Evolutionary conservation across 257 asterid genomes (phyloP), one percentile per base, ranked within the genome.

Genomic region (Asclepias syriaca): DNA sequence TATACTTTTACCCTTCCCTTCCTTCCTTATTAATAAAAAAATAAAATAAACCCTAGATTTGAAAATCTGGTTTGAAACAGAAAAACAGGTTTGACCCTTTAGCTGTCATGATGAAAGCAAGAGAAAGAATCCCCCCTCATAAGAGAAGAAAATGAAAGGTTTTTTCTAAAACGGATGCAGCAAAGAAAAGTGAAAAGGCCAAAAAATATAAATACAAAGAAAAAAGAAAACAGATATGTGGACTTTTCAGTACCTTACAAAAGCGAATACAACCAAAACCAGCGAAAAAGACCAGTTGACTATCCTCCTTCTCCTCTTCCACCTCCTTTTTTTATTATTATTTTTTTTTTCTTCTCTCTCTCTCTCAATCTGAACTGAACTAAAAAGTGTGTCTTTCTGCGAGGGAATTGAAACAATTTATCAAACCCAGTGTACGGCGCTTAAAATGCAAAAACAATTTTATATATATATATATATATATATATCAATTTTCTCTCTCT

Each of bases 211-310:
- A 72, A 66, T 21, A 7, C 0, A 7, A 2, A 71, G 27, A 12
- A 19, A 69, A 60, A 27, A 39, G 65, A 60, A 39, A 10, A 37
- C 12, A 0, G 22, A 72, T 24, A 72, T 43, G 76, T 69, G 74
- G 85, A 81, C 88, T 83, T 86, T 81, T 83, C 72, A 53, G 76
- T 76, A 82, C 83, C 86, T 79, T 67, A 66, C 82, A 80, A 72
- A 81, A 81, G n/a, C 46, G 64, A 53, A 72, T 58, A 56, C 77
- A 29, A 43, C 69, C 64, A 63, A 74, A 51, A 68, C 60, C 67
- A 65, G 66, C 50, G 77, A 78, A 80, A 50, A 77, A 65, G 61
- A 70, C 72, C 73, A 71, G 76, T 79, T 79, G 85, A 73, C 80
- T 72, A 66, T 43, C 10, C 54, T 24, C 29, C 69, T 61, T 40